Percentiles rank a stretch among this genome's conserved stretches.
phyloP scores from a whole-genome alignment of 2,329 filamentous ascomycete species.

The Lizonia empirigonia region DNA sequence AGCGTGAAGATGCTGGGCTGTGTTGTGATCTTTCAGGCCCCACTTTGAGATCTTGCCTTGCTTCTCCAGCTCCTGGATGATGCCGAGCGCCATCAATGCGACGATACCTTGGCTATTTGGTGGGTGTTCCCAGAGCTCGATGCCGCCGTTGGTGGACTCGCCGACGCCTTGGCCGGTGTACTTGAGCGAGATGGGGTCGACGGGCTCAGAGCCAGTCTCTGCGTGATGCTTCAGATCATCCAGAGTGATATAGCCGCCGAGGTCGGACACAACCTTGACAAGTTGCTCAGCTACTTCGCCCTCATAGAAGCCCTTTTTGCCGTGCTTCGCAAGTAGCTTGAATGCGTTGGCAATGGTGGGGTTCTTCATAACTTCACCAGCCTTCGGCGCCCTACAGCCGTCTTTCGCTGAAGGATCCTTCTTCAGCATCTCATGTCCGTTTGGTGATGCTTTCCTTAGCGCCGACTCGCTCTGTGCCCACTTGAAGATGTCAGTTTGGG shows the following conservation, averaged over 20 bases:
- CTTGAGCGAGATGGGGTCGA: conserved; percentile 81
- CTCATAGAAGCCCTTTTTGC: conserved; percentile 89
- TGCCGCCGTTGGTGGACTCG: conserved; percentile 58
- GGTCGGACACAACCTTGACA: conserved; percentile 74
- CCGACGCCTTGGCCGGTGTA: conserved; percentile 70
- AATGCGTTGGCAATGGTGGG: conserved; percentile 82
- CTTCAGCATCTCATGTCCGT: conserved; percentile 87
- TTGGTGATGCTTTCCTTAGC: conserved; percentile 78
- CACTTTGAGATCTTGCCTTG: conserved; percentile 76
- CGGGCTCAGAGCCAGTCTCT: conserved; percentile 74
- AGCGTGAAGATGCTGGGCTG: conserved; percentile 73
- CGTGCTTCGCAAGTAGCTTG: conserved; percentile 74
- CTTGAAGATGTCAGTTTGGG: conserved; percentile 52
- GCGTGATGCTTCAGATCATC: conserved; percentile 82
- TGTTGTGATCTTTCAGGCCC: conserved; percentile 76
- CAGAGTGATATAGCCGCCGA: conserved; percentile 77
- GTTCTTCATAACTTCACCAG: conserved; percentile 90
- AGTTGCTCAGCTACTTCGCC: conserved; percentile 82
- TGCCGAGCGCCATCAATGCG: conserved; percentile 90
- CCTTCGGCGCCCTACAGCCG: conserved; percentile 73
- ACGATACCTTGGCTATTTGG: conserved; percentile 97
- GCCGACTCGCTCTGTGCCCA: conserved; percentile 70
- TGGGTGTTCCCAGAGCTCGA: conserved; percentile 95
- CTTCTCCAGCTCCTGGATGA: conserved; percentile 83
- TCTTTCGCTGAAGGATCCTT: conserved; percentile 68